Base-by-base conservation (phyloP, 2,329 filamentous ascomycete genomes). In the Trichoderma gracile region DNA sequence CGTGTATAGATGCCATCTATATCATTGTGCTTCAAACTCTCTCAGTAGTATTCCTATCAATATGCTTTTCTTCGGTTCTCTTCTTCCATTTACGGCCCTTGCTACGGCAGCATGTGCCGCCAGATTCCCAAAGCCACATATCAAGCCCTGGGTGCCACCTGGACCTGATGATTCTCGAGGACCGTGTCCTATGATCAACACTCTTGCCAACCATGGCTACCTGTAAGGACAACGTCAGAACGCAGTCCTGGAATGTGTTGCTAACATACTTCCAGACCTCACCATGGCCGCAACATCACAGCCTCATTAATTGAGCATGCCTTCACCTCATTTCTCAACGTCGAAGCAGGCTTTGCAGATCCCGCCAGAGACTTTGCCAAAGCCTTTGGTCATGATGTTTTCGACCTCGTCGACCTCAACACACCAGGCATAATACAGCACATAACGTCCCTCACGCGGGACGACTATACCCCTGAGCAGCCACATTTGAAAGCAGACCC, bases 111-210 rank as follows among this genome's bases (percentile, higher is more conserved):
- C 40, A 14, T 40, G 15, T 61, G n/a, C 63, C 17, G 45, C 15
- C 12, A 38, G 12, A 14, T 38, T 38, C 12, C 33, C 33, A 14
- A 38, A 5, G 12, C 33, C 33, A 38, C 63, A 53, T 15, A 5
- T 67, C 14, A 43, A 56, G 23, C 67, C 60, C 3, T 68, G 60
- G 63, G 56, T 49, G 25, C 54, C 63, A 0, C 54, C 67, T 21
- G 63, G 55, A 12, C 56, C 61, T 5, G 10, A 63, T 19, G 66
- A 68, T 53, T 67, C 67, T 23, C 69, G 69, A n/a, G 58, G 65
- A 5, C 69, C 69, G 7, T 71, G 69, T 56, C 69, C 69, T 4
- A 69, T 71, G 68, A 64, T 71, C 25, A 71, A 71, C 55, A 68
- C 69, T n/a, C 67, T 71, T 21, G 69, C 69, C 38, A 68, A 70